Conservation (phyloP, 2,329 filamentous ascomycete genomes). For the Fusarium miscanthi region DNA sequence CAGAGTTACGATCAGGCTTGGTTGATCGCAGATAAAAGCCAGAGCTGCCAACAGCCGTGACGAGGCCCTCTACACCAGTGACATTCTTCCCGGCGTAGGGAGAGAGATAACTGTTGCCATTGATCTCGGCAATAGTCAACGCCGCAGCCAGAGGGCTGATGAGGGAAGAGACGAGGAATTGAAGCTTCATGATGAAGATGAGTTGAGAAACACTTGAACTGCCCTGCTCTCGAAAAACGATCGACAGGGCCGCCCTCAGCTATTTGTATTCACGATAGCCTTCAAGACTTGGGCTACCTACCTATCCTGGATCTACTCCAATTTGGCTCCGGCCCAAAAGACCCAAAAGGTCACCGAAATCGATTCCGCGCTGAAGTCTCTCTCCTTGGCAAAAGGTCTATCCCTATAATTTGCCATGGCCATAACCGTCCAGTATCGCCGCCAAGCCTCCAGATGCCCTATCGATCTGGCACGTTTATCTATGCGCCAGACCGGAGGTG, state of each 20-base stretch:
- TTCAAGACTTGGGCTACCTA: background rate
- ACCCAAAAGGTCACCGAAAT: constrained; percentile 35
- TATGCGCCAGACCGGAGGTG: constrained; percentile 35
- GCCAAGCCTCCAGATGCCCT: constrained; percentile 37
- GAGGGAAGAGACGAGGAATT: constrained; percentile 45
- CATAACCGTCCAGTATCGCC: background rate
- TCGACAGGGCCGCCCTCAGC: constrained; percentile 7
- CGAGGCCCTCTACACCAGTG: constrained; percentile 69
- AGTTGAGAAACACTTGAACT: constrained; percentile 2
- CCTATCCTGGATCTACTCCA: constrained; percentile 11
- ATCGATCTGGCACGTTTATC: constrained; percentile 47
- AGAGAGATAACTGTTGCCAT: constrained; percentile 72
- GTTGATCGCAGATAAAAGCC: constrained; percentile 75
- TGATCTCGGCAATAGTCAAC: constrained; percentile 70
- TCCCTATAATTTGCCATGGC: constrained; percentile 7
- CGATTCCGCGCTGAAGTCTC: background rate
- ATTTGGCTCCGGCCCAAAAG: constrained; percentile 9
- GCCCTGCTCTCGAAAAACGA: background rate
- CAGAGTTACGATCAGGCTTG: constrained; percentile 63
- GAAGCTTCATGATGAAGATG: constrained; percentile 45
- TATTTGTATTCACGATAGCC: constrained; percentile 34
- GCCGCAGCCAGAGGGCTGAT: constrained; percentile 47
- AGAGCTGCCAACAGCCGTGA: constrained; percentile 70
- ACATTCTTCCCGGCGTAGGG: constrained; percentile 67
- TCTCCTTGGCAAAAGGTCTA: constrained; percentile 24